These are phyloP conservation scores for Tripidium arundinaceum DNA, from an alignment of 202 grass and related monocot species.

Conservation along the genomic window DNA sequence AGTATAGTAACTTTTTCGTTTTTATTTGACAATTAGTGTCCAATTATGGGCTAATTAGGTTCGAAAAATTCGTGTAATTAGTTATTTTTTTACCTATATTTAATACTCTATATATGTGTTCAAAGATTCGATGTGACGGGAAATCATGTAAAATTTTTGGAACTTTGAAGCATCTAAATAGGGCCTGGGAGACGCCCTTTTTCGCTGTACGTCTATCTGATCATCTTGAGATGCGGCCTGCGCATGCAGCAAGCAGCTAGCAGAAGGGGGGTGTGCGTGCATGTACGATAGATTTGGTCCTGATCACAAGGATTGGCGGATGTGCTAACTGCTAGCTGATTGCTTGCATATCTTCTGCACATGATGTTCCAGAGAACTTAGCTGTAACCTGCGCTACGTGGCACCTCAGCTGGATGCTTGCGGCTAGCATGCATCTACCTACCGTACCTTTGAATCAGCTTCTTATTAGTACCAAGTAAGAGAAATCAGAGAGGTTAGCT, in stretches of 20 bases:
- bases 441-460: not conserved
- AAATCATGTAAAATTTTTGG: too few species aligned
- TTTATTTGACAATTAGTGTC: too few species aligned
- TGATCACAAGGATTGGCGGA: conserved; percentile 5
- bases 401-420: not conserved
- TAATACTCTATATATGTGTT: too few species aligned
- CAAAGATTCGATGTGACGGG: too few species aligned
- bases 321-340: not conserved
- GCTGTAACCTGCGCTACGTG: not conserved
- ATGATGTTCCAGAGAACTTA: conserved; percentile 22
- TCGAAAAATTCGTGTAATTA: too few species aligned
- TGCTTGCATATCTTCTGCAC: conserved; percentile 15
- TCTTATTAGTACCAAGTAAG: not conserved
- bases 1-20: too few species aligned
- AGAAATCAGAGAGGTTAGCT: too few species aligned
- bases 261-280: not conserved
- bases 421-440: not conserved
- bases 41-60: too few species aligned
- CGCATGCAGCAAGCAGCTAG: conserved; percentile 19
- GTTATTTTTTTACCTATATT: too few species aligned
- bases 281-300: conserved; percentile 35
- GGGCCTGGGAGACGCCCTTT: not conserved
- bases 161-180: too few species aligned
- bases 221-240: conserved; percentile 10
- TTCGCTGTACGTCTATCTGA: conserved; percentile 40